A percentile compares a stretch with the other conserved stretches of the same genome.
These are phyloP conservation scores for Lomentospora prolificans DNA, from an alignment of 2,329 filamentous ascomycete genomes.

Conservation along the genomic window DNA sequence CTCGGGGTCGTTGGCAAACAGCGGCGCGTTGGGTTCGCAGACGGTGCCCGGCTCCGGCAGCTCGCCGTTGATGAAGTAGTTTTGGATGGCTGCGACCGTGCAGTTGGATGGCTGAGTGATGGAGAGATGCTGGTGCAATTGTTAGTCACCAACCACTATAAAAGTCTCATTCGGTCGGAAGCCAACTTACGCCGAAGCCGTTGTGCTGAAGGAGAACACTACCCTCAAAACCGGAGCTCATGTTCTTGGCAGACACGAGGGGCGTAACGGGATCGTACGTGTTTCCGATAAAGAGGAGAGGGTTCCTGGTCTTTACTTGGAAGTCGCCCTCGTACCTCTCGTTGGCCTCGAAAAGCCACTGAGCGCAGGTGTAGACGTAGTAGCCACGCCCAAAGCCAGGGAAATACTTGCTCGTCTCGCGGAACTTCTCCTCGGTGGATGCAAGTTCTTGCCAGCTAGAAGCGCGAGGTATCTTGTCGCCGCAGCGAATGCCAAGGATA, in stretches of 20 bases:
- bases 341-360: constrained; percentile 26
- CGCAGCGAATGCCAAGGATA: constrained; percentile 31
- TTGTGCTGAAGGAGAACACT: constrained; percentile 38
- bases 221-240: constrained; percentile 31
- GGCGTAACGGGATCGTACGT: constrained; percentile 39
- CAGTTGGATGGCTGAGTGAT: constrained; percentile 1
- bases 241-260: constrained; percentile 32
- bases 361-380: constrained; percentile 20
- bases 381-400: constrained; percentile 14
- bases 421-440: not conserved
- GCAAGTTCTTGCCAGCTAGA: constrained; percentile 8
- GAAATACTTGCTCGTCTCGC: constrained; percentile 17
- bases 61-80: not conserved
- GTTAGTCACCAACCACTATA: not conserved
- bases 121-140: not conserved
- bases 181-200: constrained; percentile 34
- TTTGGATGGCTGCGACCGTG: not conserved
- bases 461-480: constrained; percentile 20
- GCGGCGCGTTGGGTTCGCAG: not conserved
- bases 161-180: not conserved
- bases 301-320: constrained; percentile 27
- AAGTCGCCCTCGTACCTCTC: constrained; percentile 16
- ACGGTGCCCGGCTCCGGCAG: constrained; percentile 5
- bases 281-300: constrained; percentile 36
- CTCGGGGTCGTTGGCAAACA: constrained; percentile 1